Conservation (phyloP, 1,284 basidiomycete genomes). For the Butyriboletus appendiculatus region DNA sequence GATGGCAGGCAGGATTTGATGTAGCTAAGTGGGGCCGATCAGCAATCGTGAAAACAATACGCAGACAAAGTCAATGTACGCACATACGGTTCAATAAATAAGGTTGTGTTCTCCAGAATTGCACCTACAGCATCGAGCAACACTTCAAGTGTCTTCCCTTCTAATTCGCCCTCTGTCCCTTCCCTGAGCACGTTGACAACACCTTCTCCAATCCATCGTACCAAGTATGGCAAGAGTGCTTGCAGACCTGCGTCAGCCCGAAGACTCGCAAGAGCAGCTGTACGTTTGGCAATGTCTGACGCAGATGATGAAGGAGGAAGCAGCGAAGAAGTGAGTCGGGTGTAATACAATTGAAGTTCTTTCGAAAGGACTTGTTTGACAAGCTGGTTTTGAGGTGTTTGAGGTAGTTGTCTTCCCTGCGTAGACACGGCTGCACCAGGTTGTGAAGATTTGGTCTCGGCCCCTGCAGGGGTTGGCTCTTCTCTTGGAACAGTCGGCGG, state of each 20-base stretch:
- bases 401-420: slow-evolving; percentile 43
- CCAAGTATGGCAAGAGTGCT: slow-evolving; percentile 92
- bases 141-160: slow-evolving; percentile 72
- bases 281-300: slow-evolving; percentile 63
- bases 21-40: slow-evolving; percentile 58
- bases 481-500: slow-evolving; percentile 79
- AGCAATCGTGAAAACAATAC: background rate
- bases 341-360: slow-evolving; percentile 95
- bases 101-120: slow-evolving; percentile 78
- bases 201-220: slow-evolving; percentile 93
- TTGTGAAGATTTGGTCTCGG: slow-evolving; percentile 36
- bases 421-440: slow-evolving; percentile 21
- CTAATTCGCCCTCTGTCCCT: slow-evolving; percentile 56
- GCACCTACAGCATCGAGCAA: slow-evolving; percentile 82
- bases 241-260: slow-evolving; percentile 91
- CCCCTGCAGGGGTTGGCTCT: slow-evolving; percentile 34
- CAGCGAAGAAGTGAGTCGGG: slow-evolving; percentile 85
- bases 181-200: slow-evolving; percentile 70
- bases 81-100: slow-evolving; percentile 98
- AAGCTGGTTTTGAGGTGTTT: slow-evolving; percentile 54
- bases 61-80: slow-evolving; percentile 37
- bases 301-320: slow-evolving; percentile 46
- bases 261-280: slow-evolving; percentile 89
- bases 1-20: slow-evolving; percentile 93
- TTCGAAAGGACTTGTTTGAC: slow-evolving; percentile 94